phyloP scores from a whole-genome alignment of 306 rosid species.

The Psophocarpus tetragonolobus region DNA sequence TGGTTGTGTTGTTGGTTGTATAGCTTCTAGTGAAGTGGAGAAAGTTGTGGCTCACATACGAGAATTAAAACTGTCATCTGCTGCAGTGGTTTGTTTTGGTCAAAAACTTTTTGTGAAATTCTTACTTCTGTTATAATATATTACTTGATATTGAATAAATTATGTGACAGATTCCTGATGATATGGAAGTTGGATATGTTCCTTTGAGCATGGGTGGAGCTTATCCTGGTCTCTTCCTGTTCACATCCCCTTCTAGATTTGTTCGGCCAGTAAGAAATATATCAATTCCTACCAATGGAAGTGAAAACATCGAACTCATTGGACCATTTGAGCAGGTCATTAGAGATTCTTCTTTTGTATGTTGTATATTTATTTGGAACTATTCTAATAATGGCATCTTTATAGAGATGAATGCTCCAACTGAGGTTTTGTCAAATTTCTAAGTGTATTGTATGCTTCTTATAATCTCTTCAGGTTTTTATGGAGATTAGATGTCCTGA shows the following conservation, averaged over 20 bases:
- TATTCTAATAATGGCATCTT: not conserved
- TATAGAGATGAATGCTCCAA: not conserved
- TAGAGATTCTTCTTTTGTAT: conserved; percentile 5
- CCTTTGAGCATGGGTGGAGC: conserved; percentile 91
- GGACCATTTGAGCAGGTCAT: conserved; percentile 98
- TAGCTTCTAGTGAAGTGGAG: conserved; percentile 73
- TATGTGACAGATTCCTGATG: conserved; percentile 73
- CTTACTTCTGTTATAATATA: conserved; percentile 8
- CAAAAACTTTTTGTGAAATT: too few species aligned
- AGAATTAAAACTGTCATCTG: conserved; percentile 63
- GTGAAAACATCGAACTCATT: conserved; percentile 70
- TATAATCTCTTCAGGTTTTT: conserved; percentile 75
- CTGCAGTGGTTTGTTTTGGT: conserved; percentile 58
- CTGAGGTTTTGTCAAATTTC: conserved; percentile 1
- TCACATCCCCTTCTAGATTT: conserved; percentile 78
- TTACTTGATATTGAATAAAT: conserved; percentile 27
- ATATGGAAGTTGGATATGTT: conserved; percentile 91
- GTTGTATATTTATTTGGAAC: not conserved
- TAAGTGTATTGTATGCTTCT: not conserved
- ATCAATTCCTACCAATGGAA: conserved; percentile 57
- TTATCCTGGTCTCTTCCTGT: conserved; percentile 90
- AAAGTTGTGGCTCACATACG: conserved; percentile 81
- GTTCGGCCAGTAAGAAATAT: conserved; percentile 87
- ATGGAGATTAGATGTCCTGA: conserved; percentile 97
- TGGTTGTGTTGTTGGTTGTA: conserved; percentile 76